A percentile compares a stretch with the other conserved stretches of the same genome.
phyloP scores from a whole-genome alignment of 2,329 filamentous ascomycete genomes.

The Grosmannia serpens region DNA sequence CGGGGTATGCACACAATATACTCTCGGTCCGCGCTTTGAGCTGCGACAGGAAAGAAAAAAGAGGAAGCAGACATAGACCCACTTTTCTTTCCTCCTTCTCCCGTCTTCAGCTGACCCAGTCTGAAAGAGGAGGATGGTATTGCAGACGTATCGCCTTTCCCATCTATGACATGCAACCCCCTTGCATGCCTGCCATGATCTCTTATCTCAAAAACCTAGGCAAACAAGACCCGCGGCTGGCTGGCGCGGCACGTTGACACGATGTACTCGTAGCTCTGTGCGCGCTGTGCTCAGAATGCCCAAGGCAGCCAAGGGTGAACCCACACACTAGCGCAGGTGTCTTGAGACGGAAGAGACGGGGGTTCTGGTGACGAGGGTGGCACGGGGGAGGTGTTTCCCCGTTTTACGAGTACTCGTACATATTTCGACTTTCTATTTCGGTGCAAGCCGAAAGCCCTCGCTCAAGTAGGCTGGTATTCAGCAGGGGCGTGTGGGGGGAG shows the following conservation, averaged over 20 bases:
- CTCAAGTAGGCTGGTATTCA: too few species aligned
- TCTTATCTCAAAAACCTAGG: neutral
- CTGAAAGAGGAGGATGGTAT: too few species aligned
- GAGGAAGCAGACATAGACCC: neutral
- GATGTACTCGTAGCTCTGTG: too few species aligned
- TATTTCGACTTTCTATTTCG: neutral
- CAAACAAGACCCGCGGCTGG: neutral
- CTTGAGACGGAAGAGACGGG: neutral
- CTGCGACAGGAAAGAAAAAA: neutral
- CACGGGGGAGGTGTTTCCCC: neutral
- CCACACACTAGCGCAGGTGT: neutral
- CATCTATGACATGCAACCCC: too few species aligned
- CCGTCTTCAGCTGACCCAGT: too few species aligned
- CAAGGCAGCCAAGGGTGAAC: neutral
- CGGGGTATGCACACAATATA: too few species aligned
- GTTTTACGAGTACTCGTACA: neutral
- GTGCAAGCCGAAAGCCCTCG: too few species aligned
- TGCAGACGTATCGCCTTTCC: neutral
- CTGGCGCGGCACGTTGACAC: neutral
- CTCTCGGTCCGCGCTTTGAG: neutral
- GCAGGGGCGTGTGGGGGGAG: too few species aligned
- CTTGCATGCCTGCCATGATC: neutral
- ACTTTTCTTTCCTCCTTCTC: too few species aligned
- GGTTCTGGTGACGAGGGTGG: too few species aligned
- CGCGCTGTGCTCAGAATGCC: neutral